Percentiles rank a stretch among this genome's conserved stretches.
Evolutionary conservation across 495 filamentous ascomycete species (phyloP).

Genomic region (Tuber calosporum): DNA sequence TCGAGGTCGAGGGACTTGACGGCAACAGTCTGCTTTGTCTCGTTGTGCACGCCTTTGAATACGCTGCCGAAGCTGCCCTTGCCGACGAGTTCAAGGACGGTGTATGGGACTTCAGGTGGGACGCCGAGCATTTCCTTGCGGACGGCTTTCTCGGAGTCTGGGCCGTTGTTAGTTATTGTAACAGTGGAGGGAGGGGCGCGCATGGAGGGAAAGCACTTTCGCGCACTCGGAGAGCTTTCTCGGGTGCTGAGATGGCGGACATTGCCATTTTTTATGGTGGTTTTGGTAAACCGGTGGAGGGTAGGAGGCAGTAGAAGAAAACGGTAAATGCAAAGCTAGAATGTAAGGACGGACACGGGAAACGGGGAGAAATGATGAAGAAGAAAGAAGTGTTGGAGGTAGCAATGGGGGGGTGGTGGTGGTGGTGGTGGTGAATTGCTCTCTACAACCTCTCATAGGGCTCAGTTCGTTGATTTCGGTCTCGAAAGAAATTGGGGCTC

Average conservation of each 20-base stretch:
- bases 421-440: background rate
- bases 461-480: background rate
- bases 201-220: slow-evolving; percentile 25
- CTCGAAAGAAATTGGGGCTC: background rate
- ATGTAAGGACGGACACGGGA: background rate
- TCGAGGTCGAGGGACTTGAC: slow-evolving; percentile 97
- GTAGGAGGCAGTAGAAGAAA: background rate
- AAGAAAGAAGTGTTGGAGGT: background rate
- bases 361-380: background rate
- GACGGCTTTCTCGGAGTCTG: slow-evolving; percentile 39
- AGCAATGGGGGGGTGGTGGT: background rate
- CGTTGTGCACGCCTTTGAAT: slow-evolving; percentile 66
- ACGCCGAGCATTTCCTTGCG: slow-evolving; percentile 42
- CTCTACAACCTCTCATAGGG: background rate
- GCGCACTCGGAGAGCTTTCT: slow-evolving; percentile 33
- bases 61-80: slow-evolving; percentile 95
- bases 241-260: slow-evolving; percentile 29
- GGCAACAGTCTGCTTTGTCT: slow-evolving; percentile 64
- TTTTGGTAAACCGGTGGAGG: background rate
- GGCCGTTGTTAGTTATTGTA: background rate
- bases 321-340: background rate
- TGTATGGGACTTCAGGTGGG: slow-evolving; percentile 51
- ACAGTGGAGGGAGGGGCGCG: background rate
- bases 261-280: slow-evolving; percentile 20
- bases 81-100: slow-evolving; percentile 81